A percentile compares a stretch with the other conserved stretches of the same genome.
phyloP scores from a whole-genome alignment of 371 early-diverging fungal genomes.

The Actinomortierella wolfii region DNA sequence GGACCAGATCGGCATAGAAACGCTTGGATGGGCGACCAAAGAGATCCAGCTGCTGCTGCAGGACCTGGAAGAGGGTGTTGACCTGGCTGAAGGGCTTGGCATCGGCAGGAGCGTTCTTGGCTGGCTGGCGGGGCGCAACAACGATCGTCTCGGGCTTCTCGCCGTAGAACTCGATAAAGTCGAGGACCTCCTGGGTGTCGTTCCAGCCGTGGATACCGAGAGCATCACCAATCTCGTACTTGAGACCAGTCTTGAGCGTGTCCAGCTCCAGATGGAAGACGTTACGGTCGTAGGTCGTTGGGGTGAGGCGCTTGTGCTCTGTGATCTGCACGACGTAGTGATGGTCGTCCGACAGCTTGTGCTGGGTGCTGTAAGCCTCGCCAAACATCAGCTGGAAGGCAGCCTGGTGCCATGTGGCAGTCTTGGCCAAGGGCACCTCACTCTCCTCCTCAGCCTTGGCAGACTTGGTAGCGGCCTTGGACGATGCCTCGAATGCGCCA shows the following conservation, averaged over 20 bases:
- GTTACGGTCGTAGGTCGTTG: conserved; percentile 86
- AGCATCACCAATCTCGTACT: conserved; percentile 92
- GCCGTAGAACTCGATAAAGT: conserved; percentile 77
- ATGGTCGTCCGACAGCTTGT: conserved; percentile 64
- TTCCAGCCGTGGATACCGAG: conserved; percentile 93
- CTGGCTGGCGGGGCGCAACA: conserved; percentile 53
- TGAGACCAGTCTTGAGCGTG: conserved; percentile 74
- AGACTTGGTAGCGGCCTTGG: conserved; percentile 1
- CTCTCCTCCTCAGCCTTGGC: conserved; percentile 40
- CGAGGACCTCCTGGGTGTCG: conserved; percentile 70
- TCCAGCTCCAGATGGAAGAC: conserved; percentile 96
- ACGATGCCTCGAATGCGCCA: conserved; percentile 34
- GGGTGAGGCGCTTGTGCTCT: conserved; percentile 84
- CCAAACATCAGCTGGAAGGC: conserved; percentile 82
- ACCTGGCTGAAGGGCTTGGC: conserved; percentile 53
- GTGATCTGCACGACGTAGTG: conserved; percentile 71
- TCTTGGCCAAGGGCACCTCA: conserved; percentile 50
- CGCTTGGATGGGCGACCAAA: conserved; percentile 94
- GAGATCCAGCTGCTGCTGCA: conserved; percentile 84
- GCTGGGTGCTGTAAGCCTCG: conserved; percentile 69
- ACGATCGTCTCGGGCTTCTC: conserved; percentile 69
- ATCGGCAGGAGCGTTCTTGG: conserved; percentile 49
- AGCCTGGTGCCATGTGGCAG: conserved; percentile 60
- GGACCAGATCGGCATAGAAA: conserved; percentile 84
- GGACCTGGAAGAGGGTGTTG: conserved; percentile 78